Conservation (phyloP, 2,329 filamentous ascomycete genomes). For the Fusarium sororula region DNA sequence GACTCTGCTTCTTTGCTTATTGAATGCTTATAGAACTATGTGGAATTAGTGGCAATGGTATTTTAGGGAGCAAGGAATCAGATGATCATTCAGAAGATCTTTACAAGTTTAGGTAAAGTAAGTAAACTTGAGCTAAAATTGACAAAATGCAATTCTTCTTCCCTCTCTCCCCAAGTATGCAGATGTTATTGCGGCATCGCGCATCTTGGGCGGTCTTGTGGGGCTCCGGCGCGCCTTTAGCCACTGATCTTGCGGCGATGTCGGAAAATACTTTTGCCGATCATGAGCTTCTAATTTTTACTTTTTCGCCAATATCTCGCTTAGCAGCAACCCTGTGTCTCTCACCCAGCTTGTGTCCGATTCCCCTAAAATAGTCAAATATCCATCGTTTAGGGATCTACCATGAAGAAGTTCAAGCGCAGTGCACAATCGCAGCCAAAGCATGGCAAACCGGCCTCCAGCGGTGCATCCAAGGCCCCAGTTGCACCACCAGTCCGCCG, state of each 20-base stretch:
- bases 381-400: rapidly evolving
- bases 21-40: not conserved
- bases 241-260: not conserved
- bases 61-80: no score
- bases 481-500: constrained; percentile 7
- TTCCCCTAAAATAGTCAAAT: not conserved
- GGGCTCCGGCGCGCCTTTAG: not conserved
- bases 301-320: not conserved
- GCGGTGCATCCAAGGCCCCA: constrained; percentile 7
- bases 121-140: rapidly evolving
- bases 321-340: not conserved
- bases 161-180: no score
- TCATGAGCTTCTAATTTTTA: not conserved
- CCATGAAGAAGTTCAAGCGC: constrained; percentile 5
- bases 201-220: no score
- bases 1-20: not conserved
- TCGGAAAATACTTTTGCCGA: constrained; percentile 8
- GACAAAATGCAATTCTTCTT: no score
- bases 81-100: no score
- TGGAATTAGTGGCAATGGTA: no score
- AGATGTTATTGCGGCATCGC: no score
- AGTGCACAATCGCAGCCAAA: constrained; percentile 14
- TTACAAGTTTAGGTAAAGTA: no score
- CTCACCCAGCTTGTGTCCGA: not conserved
- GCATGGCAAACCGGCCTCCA: not conserved